phyloP scores from a whole-genome alignment of 129 eudicot genomes.

The Artemisia annua region DNA sequence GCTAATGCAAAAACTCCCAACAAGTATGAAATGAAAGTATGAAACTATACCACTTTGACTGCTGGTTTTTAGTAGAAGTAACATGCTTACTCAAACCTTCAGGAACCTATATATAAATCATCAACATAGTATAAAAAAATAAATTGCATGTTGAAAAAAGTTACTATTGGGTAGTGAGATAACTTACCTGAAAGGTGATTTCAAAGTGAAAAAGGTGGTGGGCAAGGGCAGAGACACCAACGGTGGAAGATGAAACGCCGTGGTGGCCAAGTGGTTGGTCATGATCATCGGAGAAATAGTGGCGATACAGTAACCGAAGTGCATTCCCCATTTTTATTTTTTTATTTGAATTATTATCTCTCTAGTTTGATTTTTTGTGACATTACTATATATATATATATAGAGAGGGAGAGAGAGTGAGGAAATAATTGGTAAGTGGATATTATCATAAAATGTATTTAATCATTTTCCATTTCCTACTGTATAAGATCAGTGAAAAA shows the following conservation, averaged over 20 bases:
- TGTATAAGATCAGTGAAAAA: too few species aligned
- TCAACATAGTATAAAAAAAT: not conserved
- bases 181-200: constrained; percentile 64
- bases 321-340: constrained; percentile 31
- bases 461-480: too few species aligned
- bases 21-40: too few species aligned
- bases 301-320: constrained; percentile 20
- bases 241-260: constrained; percentile 53
- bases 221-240: constrained; percentile 72
- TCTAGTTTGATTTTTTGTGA: too few species aligned
- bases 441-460: too few species aligned
- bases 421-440: too few species aligned
- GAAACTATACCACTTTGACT: constrained; percentile 58
- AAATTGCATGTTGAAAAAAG: too few species aligned
- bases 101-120: constrained; percentile 56
- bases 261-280: constrained; percentile 53
- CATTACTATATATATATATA: too few species aligned
- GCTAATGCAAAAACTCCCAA: too few species aligned
- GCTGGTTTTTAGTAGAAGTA: constrained; percentile 72
- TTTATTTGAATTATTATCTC: too few species aligned
- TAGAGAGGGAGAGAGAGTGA: too few species aligned
- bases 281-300: constrained; percentile 33
- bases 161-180: not conserved
- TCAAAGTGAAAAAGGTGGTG: constrained; percentile 78
- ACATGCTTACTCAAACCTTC: constrained; percentile 74